Evolutionary conservation across 345 rosid genomes (phyloP), one percentile per base, ranked within the genome.

Genomic region (Trapa bicornis): DNA sequence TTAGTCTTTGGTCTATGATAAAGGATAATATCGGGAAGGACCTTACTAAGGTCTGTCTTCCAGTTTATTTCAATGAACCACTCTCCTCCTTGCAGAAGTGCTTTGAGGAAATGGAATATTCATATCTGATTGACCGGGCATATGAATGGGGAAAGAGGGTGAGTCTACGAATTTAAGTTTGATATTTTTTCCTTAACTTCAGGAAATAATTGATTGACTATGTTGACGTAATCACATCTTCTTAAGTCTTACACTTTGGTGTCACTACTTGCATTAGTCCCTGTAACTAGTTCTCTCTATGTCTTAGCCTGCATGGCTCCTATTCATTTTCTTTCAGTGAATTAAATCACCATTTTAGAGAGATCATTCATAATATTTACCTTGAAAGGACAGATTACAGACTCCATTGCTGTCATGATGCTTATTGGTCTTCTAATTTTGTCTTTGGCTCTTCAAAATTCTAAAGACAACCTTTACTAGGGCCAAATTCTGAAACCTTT

Each of bases 1-100:
- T 91, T 69, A 89, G 99, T 80, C 92, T 95, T 33, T 95, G 99
- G 99, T 91, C 97, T 3, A 95, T 95, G 93, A 95, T 95, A 74
- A 95, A 91, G 86, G 99, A 95, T 86, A 95, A 95, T 76, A 91
- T 95, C 47, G 99, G 99, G 72, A 95, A 95, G 79, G 99, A 95
- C 72, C 96, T 95, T 43, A 86, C 97, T 47, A 91, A 86, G 87
- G 97, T 95, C 62, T 95, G 97, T 67, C 99, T 95, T 74, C 99
- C 97, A 69, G 99, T 95, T 72, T 95, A 91, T 82, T 95, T 95
- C 74, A 95, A 95, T 64, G 99, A 95, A 81, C 99, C 99, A 63
- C 83, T 95, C 57, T 95, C 99, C 65, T 91, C 99, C 75, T 75
- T 95, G 29, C 97, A 95, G 65, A 95, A 95, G 73, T 95, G 97